Evolutionary conservation across 305 asterid genomes (phyloP).

Genomic region (Stenogyne calaminthoides): DNA sequence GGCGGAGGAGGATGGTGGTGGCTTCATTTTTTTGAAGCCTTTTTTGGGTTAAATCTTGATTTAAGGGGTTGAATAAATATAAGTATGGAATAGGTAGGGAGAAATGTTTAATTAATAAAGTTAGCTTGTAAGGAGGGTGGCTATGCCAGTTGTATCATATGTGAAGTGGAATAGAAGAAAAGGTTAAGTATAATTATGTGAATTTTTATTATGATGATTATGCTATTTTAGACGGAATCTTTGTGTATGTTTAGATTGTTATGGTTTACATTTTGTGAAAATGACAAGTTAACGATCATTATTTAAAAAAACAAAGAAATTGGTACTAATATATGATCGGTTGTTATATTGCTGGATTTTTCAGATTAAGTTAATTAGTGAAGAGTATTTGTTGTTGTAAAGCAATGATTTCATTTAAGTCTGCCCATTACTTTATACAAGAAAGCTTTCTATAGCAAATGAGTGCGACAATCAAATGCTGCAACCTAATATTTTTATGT

Average conservation of each 20-base stretch:
- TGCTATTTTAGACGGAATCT: not conserved
- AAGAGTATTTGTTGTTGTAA: not conserved
- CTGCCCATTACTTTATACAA: conserved; percentile 14
- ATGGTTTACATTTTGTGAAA: conserved; percentile 16
- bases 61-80: conserved; percentile 43
- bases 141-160: not conserved
- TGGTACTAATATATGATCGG: not conserved
- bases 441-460: not conserved
- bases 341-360: not conserved
- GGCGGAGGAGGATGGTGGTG: conserved; percentile 44
- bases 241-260: conserved; percentile 7
- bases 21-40: conserved; percentile 41
- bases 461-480: not conserved
- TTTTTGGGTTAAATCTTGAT: not conserved
- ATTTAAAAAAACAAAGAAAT: not conserved
- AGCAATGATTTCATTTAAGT: conserved; percentile 15
- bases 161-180: conserved; percentile 41
- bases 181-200: conserved; percentile 9
- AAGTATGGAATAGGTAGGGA: conserved; percentile 32
- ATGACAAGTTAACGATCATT: not conserved
- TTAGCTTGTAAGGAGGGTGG: not conserved
- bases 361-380: not conserved
- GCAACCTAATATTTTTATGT: not conserved
- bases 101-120: not conserved
- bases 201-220: not conserved